A percentile compares a stretch with the other conserved stretches of the same genome.
phyloP scores from a whole-genome alignment of 371 early-diverging fungal genomes.

The Chytridium lagenaria region DNA sequence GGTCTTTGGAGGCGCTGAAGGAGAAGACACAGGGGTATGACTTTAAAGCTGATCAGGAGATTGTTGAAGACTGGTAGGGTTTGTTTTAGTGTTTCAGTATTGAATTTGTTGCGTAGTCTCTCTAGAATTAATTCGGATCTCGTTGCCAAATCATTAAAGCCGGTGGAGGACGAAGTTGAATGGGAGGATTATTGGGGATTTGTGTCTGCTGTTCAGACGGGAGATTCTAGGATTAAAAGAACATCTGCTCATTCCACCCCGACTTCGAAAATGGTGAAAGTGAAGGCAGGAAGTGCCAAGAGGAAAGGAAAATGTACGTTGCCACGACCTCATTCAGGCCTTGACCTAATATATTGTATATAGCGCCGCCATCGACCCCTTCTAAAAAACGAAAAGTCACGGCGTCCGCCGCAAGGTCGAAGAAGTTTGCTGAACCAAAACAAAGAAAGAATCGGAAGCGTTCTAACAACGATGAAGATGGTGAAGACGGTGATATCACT shows the following conservation, averaged over 20 bases:
- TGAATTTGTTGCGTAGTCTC: too few species aligned
- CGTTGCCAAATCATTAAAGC: constrained; percentile 33
- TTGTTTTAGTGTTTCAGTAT: too few species aligned
- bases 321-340: background rate
- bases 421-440: too few species aligned
- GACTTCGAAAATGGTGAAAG: background rate
- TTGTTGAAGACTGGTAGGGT: constrained; percentile 25
- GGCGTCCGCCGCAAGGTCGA: too few species aligned
- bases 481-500: too few species aligned
- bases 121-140: constrained; percentile 34
- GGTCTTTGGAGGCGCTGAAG: constrained; percentile 30
- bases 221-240: constrained; percentile 32
- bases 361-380: too few species aligned
- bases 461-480: too few species aligned
- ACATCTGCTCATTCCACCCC: constrained; percentile 5
- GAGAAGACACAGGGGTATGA: constrained; percentile 29
- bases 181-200: constrained; percentile 47
- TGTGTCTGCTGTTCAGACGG: constrained; percentile 42
- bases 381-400: too few species aligned
- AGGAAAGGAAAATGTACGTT: background rate
- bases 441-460: too few species aligned
- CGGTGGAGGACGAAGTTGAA: constrained; percentile 33
- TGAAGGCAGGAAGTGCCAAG: constrained; percentile 12
- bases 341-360: background rate
- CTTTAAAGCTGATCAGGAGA: constrained; percentile 38